Conservation (phyloP, 768 basidiomycete species). For the Pisolithus tinctorius region DNA sequence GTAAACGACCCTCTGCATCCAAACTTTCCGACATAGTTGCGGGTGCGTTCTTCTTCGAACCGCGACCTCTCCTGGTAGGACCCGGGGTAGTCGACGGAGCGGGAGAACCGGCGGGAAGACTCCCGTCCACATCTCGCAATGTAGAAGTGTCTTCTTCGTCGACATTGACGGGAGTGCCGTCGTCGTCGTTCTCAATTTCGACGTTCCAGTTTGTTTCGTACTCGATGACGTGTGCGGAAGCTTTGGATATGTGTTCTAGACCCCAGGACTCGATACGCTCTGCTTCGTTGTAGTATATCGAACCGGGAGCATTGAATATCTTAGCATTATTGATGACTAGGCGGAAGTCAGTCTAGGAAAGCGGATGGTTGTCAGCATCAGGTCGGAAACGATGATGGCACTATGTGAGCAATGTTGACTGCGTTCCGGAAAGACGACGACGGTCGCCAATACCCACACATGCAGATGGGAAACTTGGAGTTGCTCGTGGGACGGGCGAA, state of each 20-base stretch:
- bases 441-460: neutral
- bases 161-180: constrained; percentile 25
- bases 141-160: constrained; percentile 33
- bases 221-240: constrained; percentile 67
- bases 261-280: constrained; percentile 65
- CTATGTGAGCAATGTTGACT: neutral
- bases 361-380: neutral
- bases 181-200: constrained; percentile 63
- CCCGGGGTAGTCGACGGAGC: constrained; percentile 38
- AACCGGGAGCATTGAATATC: constrained; percentile 66
- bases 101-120: constrained; percentile 35
- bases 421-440: neutral
- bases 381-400: neutral
- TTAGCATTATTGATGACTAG: constrained; percentile 73
- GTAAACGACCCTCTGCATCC: constrained; percentile 65
- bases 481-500: too few relatives aligned
- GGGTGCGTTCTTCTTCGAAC: constrained; percentile 49
- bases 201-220: constrained; percentile 83
- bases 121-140: constrained; percentile 43
- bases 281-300: constrained; percentile 70
- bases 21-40: constrained; percentile 37
- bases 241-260: constrained; percentile 66
- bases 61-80: constrained; percentile 31
- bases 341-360: constrained; percentile 53
- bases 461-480: neutral